These are phyloP conservation scores for Mycena maculata DNA, from an alignment of 768 basidiomycete genomes.

Conservation along the genomic window DNA sequence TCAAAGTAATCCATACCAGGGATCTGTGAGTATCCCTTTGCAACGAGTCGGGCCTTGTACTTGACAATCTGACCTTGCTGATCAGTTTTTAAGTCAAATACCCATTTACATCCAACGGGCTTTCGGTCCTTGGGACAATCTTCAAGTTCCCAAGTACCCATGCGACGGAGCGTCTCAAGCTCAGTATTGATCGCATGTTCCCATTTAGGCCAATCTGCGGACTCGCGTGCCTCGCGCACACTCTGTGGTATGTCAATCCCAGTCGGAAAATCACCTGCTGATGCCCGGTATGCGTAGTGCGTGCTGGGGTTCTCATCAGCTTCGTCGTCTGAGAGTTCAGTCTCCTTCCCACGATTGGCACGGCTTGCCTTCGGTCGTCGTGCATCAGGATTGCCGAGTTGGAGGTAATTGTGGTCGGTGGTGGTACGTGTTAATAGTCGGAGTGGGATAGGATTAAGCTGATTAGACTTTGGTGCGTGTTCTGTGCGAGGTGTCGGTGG, in stretches of 20 bases:
- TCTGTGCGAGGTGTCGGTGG: slow-evolving; percentile 9
- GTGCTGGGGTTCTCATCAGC: background rate
- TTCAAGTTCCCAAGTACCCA: slow-evolving; percentile 16
- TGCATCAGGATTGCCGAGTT: slow-evolving; percentile 12
- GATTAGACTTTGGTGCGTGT: background rate
- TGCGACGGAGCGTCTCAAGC: background rate
- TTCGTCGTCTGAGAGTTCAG: background rate
- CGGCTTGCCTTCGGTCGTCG: background rate
- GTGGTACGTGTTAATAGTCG: slow-evolving; percentile 5
- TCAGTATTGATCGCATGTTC: slow-evolving; percentile 8
- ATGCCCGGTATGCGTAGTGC: background rate
- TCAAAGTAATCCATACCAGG: slow-evolving; percentile 16
- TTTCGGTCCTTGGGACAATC: slow-evolving; percentile 6
- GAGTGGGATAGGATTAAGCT: slow-evolving; percentile 20
- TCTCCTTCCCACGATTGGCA: background rate
- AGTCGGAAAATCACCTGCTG: background rate
- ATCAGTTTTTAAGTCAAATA: too few species aligned
- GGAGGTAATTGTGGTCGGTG: slow-evolving; percentile 4
- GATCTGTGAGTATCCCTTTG: slow-evolving; percentile 18
- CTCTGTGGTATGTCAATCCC: background rate
- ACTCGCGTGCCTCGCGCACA: background rate
- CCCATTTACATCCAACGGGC: slow-evolving; percentile 6
- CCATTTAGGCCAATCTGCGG: slow-evolving; percentile 9
- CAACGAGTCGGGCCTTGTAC: too few species aligned
- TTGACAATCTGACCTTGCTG: too few species aligned